A percentile compares a stretch with the other conserved stretches of the same genome.
phyloP scores from a whole-genome alignment of 805 yeast species.

The Ogataea degrootiae region DNA sequence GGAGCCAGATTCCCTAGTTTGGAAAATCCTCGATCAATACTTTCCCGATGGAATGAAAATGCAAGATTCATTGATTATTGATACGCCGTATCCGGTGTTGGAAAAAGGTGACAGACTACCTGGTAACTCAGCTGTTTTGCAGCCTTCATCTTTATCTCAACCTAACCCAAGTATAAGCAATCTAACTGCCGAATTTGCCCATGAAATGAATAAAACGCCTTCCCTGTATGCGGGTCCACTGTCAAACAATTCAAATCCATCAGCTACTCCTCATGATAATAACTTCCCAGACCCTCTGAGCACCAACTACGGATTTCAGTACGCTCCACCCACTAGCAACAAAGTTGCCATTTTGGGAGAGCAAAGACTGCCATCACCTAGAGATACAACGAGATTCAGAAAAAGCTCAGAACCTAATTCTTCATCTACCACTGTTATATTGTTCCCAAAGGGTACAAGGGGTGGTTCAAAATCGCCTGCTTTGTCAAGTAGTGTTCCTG shows the following conservation, averaged over 20 bases:
- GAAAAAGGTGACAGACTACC: constrained; percentile 5
- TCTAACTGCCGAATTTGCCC: not conserved
- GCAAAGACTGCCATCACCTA: constrained; percentile 27
- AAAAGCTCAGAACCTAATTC: constrained; percentile 4
- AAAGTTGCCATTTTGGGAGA: constrained; percentile 29
- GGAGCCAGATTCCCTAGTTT: constrained; percentile 61
- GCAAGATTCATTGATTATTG: constrained; percentile 60
- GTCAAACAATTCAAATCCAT: not conserved
- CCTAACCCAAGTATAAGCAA: not conserved
- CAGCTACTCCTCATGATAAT: too few species aligned
- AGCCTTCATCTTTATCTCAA: not conserved
- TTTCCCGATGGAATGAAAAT: constrained; percentile 67
- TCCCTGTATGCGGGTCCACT: constrained; percentile 5
- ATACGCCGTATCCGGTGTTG: constrained; percentile 30
- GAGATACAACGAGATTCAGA: constrained; percentile 18
- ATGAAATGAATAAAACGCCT: constrained; percentile 5
- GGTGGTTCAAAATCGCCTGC: constrained; percentile 17
- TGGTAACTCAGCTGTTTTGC: constrained; percentile 1
- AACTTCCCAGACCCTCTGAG: constrained; percentile 6
- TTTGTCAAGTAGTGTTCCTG: too few species aligned
- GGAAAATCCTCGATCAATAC: constrained; percentile 51
- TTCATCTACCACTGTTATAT: constrained; percentile 38
- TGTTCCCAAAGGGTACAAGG: constrained; percentile 40
- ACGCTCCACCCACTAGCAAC: not conserved
- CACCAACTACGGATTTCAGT: not conserved